Base-by-base conservation (phyloP, 2,329 filamentous ascomycete genomes). In the Chaetothyriales sp. region DNA sequence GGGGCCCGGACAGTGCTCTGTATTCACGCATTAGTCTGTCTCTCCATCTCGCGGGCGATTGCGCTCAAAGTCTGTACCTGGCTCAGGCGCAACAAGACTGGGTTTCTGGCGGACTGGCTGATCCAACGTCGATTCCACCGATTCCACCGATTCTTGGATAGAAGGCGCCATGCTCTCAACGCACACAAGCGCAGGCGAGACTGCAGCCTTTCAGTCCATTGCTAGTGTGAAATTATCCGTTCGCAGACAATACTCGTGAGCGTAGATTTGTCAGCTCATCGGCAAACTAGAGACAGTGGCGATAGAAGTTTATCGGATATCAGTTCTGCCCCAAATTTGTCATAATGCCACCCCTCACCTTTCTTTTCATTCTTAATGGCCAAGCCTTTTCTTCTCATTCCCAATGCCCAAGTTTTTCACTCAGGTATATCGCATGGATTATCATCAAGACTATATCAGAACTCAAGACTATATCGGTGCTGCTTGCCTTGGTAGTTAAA, bases 1-100 rank as follows among this genome's bases (percentile, higher is more conserved):
- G 19, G 70, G 92, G 0, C 92, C 92, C 2, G 90, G 90, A 64
- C 92, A 98, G 73, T 97, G 89, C 69, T 97, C 89, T 72, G 50
- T 10, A 47, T 18, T 19, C 46, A 43, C 43, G 15, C 13, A 15
- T 40, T 15, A 40, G 33, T 15, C 4, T 15, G 10, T 15, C 10
- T 40, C 33, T 40, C 33, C 15, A 9, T 33, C 7, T 44, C 49
- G 29, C 18, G 28, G 29, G 7, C 8, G 15, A 40, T 5, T 40
- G 10, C 29, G 29, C 29, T 37, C 19, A 46, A 44, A 9, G 47
- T 22, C 57, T 64, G 50, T 70, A 78, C 77, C 78, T 64, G 90
- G 90, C 66, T 97, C 89, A 43, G 92, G 90, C 18, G 92, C 92
- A 57, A 97, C 86, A 50, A 98, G 84, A 57, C 87, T 77, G 1